phyloP scores from a whole-genome alignment of 179 eudicot species.

The Camellia oleifera region DNA sequence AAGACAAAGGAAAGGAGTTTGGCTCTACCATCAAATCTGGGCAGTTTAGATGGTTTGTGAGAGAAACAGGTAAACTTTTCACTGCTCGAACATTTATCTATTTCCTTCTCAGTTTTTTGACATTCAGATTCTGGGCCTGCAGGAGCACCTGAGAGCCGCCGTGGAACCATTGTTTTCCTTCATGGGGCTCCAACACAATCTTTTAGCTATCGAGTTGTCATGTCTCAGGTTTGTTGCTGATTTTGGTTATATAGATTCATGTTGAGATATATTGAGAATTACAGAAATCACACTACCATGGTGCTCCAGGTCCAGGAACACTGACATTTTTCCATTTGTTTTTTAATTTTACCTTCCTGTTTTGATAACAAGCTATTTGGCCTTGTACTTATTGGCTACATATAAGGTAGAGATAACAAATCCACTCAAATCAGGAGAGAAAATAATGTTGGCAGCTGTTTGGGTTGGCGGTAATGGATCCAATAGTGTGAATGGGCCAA shows the following conservation, averaged over 20 bases:
- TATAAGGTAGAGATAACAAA: background rate
- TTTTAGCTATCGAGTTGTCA: slow-evolving; percentile 89
- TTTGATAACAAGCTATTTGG: background rate
- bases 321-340: background rate
- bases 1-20: slow-evolving; percentile 91
- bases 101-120: slow-evolving; percentile 9
- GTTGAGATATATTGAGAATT: background rate
- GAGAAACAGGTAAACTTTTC: slow-evolving; percentile 78
- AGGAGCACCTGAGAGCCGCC: slow-evolving; percentile 73
- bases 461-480: background rate
- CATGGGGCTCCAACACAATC: slow-evolving; percentile 99
- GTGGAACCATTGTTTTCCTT: slow-evolving; percentile 85
- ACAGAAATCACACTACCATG: slow-evolving; percentile 1
- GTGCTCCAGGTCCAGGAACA: background rate
- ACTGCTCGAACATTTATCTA: background rate
- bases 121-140: slow-evolving; percentile 17
- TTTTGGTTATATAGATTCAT: background rate
- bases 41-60: slow-evolving; percentile 81
- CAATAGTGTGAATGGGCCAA: background rate
- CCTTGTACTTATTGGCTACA: background rate
- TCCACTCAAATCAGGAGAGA: background rate
- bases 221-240: slow-evolving; percentile 69
- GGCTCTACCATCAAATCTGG: slow-evolving; percentile 79
- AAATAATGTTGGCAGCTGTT: background rate
- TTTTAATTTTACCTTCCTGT: background rate